Percentiles rank a stretch among this genome's conserved stretches.
Conservation (phyloP, 805 yeast genomes). For the Candida incommunis region DNA sequence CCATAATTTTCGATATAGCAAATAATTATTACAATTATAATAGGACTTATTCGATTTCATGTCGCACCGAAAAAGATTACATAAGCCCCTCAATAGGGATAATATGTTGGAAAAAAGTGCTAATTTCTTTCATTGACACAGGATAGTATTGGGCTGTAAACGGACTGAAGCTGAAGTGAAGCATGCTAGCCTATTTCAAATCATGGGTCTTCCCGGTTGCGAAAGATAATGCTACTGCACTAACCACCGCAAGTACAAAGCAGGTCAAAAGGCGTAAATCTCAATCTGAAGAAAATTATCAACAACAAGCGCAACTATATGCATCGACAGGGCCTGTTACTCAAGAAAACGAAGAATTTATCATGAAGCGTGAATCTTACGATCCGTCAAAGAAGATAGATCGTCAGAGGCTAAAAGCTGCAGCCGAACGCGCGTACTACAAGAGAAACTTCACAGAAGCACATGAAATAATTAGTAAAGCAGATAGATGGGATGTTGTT, state of each 20-base stretch:
- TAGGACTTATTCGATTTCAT: not conserved
- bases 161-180: no score
- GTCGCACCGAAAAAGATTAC: no score
- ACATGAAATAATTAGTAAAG: conserved; percentile 24
- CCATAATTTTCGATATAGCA: conserved; percentile 12
- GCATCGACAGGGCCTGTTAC: conserved; percentile 38
- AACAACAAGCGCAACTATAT: conserved; percentile 37
- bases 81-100: no score
- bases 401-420: conserved; percentile 39
- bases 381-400: conserved; percentile 31
- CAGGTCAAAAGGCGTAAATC: conserved; percentile 42
- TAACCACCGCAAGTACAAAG: not conserved
- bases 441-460: conserved; percentile 38
- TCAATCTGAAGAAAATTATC: conserved; percentile 54
- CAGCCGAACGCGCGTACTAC: conserved; percentile 52
- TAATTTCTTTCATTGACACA: no score
- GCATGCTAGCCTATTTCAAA: conserved; percentile 1
- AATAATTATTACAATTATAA: no score
- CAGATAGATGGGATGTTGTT: not conserved
- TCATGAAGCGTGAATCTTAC: not conserved
- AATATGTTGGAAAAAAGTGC: no score
- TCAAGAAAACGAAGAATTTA: conserved; percentile 8
- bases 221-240: not conserved
- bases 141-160: no score
- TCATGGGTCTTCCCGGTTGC: not conserved